Evolutionary conservation across 176 grass and related monocot species (phyloP).

Genomic region (Oryza nivara): DNA sequence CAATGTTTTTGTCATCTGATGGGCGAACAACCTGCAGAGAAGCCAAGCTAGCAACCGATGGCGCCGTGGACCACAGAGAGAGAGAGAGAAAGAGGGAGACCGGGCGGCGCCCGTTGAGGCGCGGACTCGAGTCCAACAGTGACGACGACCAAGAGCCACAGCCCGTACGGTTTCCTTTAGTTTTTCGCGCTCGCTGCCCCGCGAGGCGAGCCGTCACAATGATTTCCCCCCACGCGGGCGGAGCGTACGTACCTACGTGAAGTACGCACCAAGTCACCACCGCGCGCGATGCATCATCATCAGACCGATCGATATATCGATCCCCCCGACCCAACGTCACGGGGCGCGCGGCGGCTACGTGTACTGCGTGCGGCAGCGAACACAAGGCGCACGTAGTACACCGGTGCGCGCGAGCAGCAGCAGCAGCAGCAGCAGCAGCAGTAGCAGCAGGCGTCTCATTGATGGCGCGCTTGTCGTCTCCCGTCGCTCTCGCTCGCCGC

Average conservation of each 20-base stretch:
- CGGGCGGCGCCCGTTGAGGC: not conserved
- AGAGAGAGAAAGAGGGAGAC: not conserved
- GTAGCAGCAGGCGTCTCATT: not conserved
- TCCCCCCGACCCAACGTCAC: not conserved
- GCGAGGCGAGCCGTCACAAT: slow-evolving; percentile 26
- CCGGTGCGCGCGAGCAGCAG: not conserved
- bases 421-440: not conserved
- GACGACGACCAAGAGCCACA: not conserved
- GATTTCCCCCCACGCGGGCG: slow-evolving; percentile 38
- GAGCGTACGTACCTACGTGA: not conserved
- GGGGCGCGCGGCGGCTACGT: not conserved
- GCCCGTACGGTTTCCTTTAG: not conserved
- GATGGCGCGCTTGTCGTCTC: not conserved
- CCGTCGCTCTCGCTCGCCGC: not conserved
- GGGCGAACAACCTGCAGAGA: slow-evolving; percentile 51
- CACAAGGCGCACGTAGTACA: not conserved
- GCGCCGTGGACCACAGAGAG: slow-evolving; percentile 11
- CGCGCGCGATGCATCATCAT: not conserved
- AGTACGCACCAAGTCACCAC: not conserved
- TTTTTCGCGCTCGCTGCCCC: not conserved
- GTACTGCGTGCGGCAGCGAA: not conserved
- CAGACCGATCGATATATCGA: not conserved
- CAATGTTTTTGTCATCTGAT: slow-evolving; percentile 58
- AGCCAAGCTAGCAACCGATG: slow-evolving; percentile 48
- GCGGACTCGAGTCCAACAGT: slow-evolving; percentile 43